These are phyloP conservation scores for Pyricularia sp. DNA, from an alignment of 2,329 filamentous ascomycete species.

Conservation along the genomic window DNA sequence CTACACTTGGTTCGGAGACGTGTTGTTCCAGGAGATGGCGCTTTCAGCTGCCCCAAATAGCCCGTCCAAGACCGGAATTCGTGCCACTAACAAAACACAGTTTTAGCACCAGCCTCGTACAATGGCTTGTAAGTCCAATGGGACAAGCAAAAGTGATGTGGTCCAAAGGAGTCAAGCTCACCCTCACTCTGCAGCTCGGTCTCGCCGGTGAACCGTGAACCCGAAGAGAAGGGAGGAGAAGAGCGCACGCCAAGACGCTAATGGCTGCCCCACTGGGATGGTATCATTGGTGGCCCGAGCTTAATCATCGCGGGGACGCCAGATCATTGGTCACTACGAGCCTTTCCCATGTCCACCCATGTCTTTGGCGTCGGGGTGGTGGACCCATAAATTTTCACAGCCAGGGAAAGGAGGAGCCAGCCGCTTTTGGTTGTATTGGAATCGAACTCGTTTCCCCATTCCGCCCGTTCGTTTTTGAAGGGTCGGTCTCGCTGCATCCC, in stretches of 20 bases:
- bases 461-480: background rate
- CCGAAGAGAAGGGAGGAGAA: background rate
- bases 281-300: background rate
- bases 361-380: background rate
- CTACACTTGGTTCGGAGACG: background rate
- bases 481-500: background rate
- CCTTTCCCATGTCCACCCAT: background rate
- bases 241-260: background rate
- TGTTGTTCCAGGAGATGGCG: background rate
- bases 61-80: background rate
- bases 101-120: background rate
- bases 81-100: background rate
- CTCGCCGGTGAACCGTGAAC: background rate
- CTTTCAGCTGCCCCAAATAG: background rate
- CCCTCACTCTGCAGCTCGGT: background rate
- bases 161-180: background rate
- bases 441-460: background rate
- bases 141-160: background rate
- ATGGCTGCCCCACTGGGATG: background rate
- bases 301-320: background rate
- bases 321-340: background rate
- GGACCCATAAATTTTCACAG: background rate
- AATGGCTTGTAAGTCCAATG: background rate
- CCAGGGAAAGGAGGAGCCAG: background rate
- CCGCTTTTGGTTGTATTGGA: background rate